Evolutionary conservation across 192 early-diverging fungal species (phyloP), one percentile per base, ranked within the genome.

Genomic region (Backusella morwellensis): DNA sequence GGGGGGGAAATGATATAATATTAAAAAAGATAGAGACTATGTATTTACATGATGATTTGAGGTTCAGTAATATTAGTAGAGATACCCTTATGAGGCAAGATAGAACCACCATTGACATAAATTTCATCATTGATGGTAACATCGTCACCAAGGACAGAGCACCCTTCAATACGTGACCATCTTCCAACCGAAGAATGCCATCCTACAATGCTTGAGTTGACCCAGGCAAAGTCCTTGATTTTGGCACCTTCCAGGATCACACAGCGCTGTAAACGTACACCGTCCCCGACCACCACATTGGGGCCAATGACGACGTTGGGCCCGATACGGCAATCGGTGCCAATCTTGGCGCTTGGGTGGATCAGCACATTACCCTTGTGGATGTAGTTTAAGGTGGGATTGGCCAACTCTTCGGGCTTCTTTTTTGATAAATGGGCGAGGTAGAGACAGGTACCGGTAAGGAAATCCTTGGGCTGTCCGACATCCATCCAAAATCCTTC

Each of bases 401-500:
- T 86, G 34, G 88, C 89, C 44, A 97, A 86, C 66, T 85, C 78
- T 41, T 91, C 86, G 47, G 96, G 96, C 52, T 86, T 85, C 80
- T 89, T 88, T 86, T 96, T 93, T 77, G 90, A 81, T 73, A 99
- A 72, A 75, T 94, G 93, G 21, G 91, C 83, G 42, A 99, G 90
- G 82, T 98, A 99, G 69, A 99, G 88, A 70, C 95, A 95, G 26
- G 95, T 96, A 32, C 98, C 98, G 1, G 92, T 95, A 79, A 99
- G 87, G 85, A 93, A 99, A 85, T 99, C 98, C 83, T 97, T 97
- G 73, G 98, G 98, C 85, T 99, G 98, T 66, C 98, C 98, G 71
- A 99, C 97, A 82, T 99, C 98, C 92, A 97, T 97, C 98, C 98
- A 99, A 90, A 94, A 98, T 77, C 97, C 96, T 44, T 95, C 93